These are phyloP conservation scores for Tylopilus felleus DNA, from an alignment of 768 basidiomycete genomes.

Conservation along the genomic window DNA sequence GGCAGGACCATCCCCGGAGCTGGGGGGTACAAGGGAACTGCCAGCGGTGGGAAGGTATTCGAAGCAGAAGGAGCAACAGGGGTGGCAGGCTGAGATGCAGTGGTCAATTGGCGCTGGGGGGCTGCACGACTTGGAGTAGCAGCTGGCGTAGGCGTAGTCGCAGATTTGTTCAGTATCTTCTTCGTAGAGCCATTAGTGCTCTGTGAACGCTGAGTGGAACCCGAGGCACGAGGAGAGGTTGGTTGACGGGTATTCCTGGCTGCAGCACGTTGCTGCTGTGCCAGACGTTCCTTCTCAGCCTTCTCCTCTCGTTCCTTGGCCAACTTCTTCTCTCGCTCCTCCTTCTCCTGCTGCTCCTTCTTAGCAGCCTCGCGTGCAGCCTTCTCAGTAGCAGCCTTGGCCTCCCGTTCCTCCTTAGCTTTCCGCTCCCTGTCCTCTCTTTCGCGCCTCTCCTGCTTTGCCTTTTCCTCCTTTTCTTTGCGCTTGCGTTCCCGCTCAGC, in stretches of 20 bases:
- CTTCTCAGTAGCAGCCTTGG: conserved; percentile 47
- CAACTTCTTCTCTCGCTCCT: conserved; percentile 65
- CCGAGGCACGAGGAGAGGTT: conserved; percentile 50
- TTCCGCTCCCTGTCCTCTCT: conserved; percentile 65
- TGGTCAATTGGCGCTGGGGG: conserved; percentile 35
- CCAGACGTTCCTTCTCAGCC: conserved; percentile 43
- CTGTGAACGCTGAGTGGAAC: conserved; percentile 45
- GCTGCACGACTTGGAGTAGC: conserved; percentile 36
- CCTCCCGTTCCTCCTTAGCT: conserved; percentile 62
- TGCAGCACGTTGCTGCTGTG: conserved; percentile 50
- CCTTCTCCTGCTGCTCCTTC: conserved; percentile 52
- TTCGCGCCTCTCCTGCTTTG: conserved; percentile 46
- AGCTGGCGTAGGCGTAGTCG: conserved; percentile 27
- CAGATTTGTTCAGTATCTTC: conserved; percentile 58
- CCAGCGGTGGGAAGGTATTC: conserved; percentile 42
- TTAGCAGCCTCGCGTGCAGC: conserved; percentile 37
- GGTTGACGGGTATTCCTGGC: conserved; percentile 47
- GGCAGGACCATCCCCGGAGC: conserved; percentile 43
- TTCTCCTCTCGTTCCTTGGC: conserved; percentile 64
- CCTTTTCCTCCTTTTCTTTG: conserved; percentile 70
- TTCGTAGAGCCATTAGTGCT: conserved; percentile 50
- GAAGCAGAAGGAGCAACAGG: conserved; percentile 31
- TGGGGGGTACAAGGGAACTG: conserved; percentile 48
- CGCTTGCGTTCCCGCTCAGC: conserved; percentile 71
- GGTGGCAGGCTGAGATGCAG: conserved; percentile 45